Base-by-base conservation (phyloP, 306 rosid species). In the Arachis stenosperma region DNA sequence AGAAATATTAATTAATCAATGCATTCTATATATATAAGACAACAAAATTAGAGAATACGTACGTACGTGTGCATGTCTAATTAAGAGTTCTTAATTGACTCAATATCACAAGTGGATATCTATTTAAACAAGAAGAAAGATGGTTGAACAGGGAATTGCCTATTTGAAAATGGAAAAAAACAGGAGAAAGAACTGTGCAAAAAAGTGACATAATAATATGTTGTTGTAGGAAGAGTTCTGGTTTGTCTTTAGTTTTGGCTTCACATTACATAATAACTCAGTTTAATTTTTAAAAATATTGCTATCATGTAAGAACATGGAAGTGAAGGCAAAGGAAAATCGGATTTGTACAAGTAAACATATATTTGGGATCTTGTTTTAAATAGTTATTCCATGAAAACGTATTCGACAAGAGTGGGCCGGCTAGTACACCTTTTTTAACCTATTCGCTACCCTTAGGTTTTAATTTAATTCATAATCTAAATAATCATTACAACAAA, bases 381-480 rank as follows among this genome's bases (percentile, higher is more conserved):
- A 68, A 82, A 78, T 61, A 57, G 70, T 72, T 11, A 79, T 59
- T 82, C 70, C 82, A 73, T 81, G 80, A 82, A 82, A 73, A 46
- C 80, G 85, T 81, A 82, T 83, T 87, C 75, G 95, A 91, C 95
- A 90, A 90, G 84, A 71, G 52, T 69, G 52, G 93, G 96, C 93
- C 99, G 97, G 97, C 99, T 71, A 85, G 88, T 87, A 86, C 89
- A 89, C 89, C 96, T 89, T 53, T 58, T 74, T 86, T 89, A 74
- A 91, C 97, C 81, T 88, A 94, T 83, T 83, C 84, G 56, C 60
- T 52, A 88, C 77, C 78, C 43, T 65, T 65, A 14, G 70, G 58
- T 81, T 72, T 65, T 48, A 77, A 48, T 81, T 62, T 33, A 50
- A 12, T 55, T 40, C 13, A 5, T 59, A 54, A 56, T 70, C 65